Conservation (phyloP, 352 stramenopile species). For the Phytophthora cactorum region DNA sequence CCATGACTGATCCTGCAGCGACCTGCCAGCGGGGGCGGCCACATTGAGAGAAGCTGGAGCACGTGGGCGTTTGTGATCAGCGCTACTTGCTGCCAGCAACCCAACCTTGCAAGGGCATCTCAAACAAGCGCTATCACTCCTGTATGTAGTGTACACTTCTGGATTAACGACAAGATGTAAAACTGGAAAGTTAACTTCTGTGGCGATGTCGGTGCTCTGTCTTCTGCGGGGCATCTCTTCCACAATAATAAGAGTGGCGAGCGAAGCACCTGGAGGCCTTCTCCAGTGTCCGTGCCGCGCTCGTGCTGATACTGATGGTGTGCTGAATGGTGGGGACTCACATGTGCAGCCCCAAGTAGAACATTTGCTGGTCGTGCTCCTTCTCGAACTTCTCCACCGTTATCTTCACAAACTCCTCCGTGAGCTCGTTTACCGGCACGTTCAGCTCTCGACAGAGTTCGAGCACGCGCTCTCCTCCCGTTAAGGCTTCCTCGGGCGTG, state of each 20-base stretch:
- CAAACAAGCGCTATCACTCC: not conserved
- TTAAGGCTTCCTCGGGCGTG: slow-evolving; percentile 67
- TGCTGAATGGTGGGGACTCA: slow-evolving; percentile 15
- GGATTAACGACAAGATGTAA: slow-evolving; percentile 17
- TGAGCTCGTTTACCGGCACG: slow-evolving; percentile 35
- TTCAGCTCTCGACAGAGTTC: slow-evolving; percentile 60
- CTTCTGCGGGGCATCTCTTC: not conserved
- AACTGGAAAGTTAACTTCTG: slow-evolving; percentile 1
- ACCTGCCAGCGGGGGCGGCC: not conserved
- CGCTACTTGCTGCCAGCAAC: not conserved
- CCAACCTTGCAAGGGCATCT: too few relatives aligned
- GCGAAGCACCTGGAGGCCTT: not conserved
- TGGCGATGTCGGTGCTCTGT: not conserved
- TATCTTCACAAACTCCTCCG: slow-evolving; percentile 48
- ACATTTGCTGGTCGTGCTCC: slow-evolving; percentile 42
- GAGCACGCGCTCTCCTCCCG: slow-evolving; percentile 55
- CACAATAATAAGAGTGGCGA: slow-evolving; percentile 11
- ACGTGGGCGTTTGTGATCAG: not conserved
- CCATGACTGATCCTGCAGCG: not conserved
- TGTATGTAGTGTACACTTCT: slow-evolving; percentile 21
- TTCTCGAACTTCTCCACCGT: slow-evolving; percentile 58
- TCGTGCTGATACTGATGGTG: not conserved
- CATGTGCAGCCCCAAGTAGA: slow-evolving; percentile 61
- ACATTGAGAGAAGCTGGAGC: too few relatives aligned
- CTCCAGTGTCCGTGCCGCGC: not conserved